Percentiles rank a stretch among this genome's conserved stretches.
phyloP scores from a whole-genome alignment of 2,329 filamentous ascomycete species.

The Aureobasidium sp. region DNA sequence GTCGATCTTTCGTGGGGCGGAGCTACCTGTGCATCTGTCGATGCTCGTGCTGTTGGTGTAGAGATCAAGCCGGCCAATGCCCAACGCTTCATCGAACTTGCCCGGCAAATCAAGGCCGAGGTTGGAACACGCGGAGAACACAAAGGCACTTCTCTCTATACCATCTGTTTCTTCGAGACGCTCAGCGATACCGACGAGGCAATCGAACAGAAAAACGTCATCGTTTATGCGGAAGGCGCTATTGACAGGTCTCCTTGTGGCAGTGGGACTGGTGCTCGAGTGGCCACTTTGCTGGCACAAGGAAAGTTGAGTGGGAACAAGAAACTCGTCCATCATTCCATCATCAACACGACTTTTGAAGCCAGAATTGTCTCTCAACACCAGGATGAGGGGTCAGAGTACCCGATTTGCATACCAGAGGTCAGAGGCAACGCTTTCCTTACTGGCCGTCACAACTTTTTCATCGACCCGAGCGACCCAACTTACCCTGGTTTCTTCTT shows the following conservation, averaged over 20 bases:
- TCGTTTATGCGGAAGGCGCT: slow-evolving; percentile 34
- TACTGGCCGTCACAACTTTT: slow-evolving; percentile 5
- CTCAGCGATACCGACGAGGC: background rate
- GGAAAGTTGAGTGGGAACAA: background rate
- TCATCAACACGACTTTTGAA: slow-evolving; percentile 12
- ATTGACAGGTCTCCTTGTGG: slow-evolving; percentile 38
- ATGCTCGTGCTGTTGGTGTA: background rate
- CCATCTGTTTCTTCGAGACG: slow-evolving; percentile 13
- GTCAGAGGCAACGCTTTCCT: slow-evolving; percentile 10
- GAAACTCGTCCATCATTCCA: slow-evolving; percentile 9
- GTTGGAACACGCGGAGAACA: background rate
- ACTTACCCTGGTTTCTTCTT: slow-evolving; percentile 13
- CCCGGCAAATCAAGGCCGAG: slow-evolving; percentile 9
- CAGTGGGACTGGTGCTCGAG: slow-evolving; percentile 24
- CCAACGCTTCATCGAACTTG: slow-evolving; percentile 10
- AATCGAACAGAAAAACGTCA: slow-evolving; percentile 13
- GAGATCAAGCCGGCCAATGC: slow-evolving; percentile 3
- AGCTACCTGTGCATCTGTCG: slow-evolving; percentile 11
- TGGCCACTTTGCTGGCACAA: slow-evolving; percentile 17
- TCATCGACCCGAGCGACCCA: slow-evolving; percentile 8
- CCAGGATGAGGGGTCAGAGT: background rate
- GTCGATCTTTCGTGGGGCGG: slow-evolving; percentile 14
- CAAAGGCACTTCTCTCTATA: slow-evolving; percentile 11
- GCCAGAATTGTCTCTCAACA: background rate
- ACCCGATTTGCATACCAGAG: background rate